Base-by-base conservation (phyloP, 495 filamentous ascomycete species). In the Pyrenula massariospora region DNA sequence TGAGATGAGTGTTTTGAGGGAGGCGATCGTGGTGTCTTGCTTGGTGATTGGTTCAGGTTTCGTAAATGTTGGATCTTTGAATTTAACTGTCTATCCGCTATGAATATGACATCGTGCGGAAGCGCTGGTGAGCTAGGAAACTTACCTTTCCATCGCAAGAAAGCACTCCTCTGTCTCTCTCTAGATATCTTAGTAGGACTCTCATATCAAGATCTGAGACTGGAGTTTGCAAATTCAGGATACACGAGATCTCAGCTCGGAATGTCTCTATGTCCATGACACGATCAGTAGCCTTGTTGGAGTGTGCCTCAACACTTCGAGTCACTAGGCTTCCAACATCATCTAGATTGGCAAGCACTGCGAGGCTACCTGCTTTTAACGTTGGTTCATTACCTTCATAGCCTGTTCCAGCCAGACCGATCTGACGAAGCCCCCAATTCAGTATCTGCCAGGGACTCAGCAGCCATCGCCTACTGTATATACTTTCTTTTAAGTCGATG, bases 21-120 rank as follows among this genome's bases (percentile, higher is more conserved):
- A 84, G 1, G 89, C 89, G 56, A 96, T 87, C 0, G 88, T 86
- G 5, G 73, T 77, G 69, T 98, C 94, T 60, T 92, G 80, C 23
- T 79, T 66, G 2, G 86, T 86, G 51, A 95, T 85, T 0, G 73
- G 61, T 3, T 63, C 42, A 1, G 73, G 62, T 3, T 73, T 67
- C 20, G 77, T 67, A 23, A 74, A 68, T 24, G 68, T 69, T 8
- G 71, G 55, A 2, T 60, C 64, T 60, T 77, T 81, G 68, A 98
- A 87, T 66, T 87, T 91, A 63, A 96, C 80, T 0, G 81, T 91
- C 67, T 81, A 60, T 10, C 31, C 31, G 15, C 15, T 5, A 48
- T 42, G 10, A 50, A n/a, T 25, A 49, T n/a, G 60, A 59, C 60
- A 50, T 60, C 50, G 54, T 59, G 22, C 60, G 22, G 47, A 2